Evolutionary conservation across 805 yeast species (phyloP), one percentile per base, ranked within the genome.

Genomic region (Pichia manshurica): DNA sequence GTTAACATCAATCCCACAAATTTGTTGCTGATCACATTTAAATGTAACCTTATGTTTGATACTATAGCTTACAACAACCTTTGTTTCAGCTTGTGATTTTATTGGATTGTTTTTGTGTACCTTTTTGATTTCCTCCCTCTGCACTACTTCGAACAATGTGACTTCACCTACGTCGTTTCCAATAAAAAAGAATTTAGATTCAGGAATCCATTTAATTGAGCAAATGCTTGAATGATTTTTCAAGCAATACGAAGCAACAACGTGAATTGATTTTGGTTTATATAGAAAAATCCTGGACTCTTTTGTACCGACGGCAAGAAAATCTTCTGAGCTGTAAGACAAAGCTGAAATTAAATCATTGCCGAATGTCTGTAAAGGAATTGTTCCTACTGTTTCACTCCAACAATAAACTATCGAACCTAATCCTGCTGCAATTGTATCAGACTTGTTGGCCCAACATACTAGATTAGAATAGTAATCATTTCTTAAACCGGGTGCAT

Each of bases 381-480:
- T 59, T 1, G 79, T 75, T 2, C 79, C 79, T 13, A 65, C 60
- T 9, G 59, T 62, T 41, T 74, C 78, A 12, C 76, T 72, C 93
- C 95, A 87, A 28, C 81, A 58, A 59, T 77, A 84, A 0, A 77
- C 82, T 4, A 73, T 64, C 3, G 69, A 57, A 0, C 79, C 82
- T 29, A 87, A 66, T 0, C 90, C 96, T 1, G 87, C 87, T 0
- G 82, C 82, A 0, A 87, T 66, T 21, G 67, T 68, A 37, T 71
- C 71, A 1, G 78, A 64, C 15, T 55, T 55, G 7, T 59, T 60
- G 0, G 89, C 79, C 95, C 95, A 87, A 5, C 87, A 75, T 0
- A 87, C 74, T 46, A 85, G 67, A 58, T 85, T 85, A 1, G 87
- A 74, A 63, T 87, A 88, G 58, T 81, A 87, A 60, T 88, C 95